These are phyloP conservation scores for Endoconidiophora polonica DNA, from an alignment of 2,329 filamentous ascomycete genomes.

Conservation along the genomic window DNA sequence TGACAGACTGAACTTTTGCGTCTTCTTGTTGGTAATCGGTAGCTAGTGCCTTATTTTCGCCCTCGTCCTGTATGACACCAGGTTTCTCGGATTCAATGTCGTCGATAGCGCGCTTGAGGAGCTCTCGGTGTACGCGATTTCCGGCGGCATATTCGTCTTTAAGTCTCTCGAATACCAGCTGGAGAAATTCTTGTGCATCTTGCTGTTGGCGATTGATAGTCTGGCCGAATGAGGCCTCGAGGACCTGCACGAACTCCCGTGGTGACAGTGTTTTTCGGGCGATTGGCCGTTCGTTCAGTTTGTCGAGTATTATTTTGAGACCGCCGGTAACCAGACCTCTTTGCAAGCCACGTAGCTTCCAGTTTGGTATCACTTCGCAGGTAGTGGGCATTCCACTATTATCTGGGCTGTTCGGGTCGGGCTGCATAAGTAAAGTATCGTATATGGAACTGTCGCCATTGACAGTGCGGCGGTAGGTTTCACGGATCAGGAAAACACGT, in stretches of 20 bases:
- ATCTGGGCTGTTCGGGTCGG: slow-evolving; percentile 19
- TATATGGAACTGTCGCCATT: slow-evolving; percentile 61
- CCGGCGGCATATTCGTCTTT: slow-evolving; percentile 91
- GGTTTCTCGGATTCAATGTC: slow-evolving; percentile 6
- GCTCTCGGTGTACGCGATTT: slow-evolving; percentile 35
- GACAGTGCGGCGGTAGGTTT: slow-evolving; percentile 68
- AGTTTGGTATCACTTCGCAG: slow-evolving; percentile 27
- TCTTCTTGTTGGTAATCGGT: background rate
- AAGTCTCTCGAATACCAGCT: slow-evolving; percentile 79
- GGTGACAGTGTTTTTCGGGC: slow-evolving; percentile 89
- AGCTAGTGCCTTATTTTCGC: slow-evolving; percentile 14
- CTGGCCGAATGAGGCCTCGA: slow-evolving; percentile 77
- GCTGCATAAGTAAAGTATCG: slow-evolving; percentile 36
- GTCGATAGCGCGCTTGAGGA: slow-evolving; percentile 1
- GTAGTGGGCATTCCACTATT: background rate
- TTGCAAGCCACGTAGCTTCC: slow-evolving; percentile 54
- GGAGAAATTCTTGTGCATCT: slow-evolving; percentile 92
- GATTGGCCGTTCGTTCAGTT: slow-evolving; percentile 82
- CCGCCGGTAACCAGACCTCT: slow-evolving; percentile 69
- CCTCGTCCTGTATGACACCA: slow-evolving; percentile 11
- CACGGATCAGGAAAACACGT: slow-evolving; percentile 78
- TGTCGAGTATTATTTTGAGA: slow-evolving; percentile 82
- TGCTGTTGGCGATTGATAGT: slow-evolving; percentile 89
- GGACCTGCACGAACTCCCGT: slow-evolving; percentile 60
- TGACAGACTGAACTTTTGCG: background rate